Percentiles rank a stretch among this genome's conserved stretches.
Conservation (phyloP, 306 rosid genomes). For the Argentina anserina region DNA sequence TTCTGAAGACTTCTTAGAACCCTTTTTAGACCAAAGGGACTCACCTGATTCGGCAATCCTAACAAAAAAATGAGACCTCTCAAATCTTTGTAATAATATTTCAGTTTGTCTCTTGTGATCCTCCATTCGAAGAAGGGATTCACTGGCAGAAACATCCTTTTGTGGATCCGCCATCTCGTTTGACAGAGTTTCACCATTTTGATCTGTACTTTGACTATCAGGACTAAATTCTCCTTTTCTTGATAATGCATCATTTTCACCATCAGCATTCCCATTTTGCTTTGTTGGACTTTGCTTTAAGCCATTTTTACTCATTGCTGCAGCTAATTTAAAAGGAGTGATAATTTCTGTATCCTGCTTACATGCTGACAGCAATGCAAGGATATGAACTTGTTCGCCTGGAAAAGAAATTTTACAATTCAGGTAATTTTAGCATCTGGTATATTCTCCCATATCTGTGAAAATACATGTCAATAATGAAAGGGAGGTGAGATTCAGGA, state of each 20-base stretch:
- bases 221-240: conserved; percentile 42
- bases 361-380: conserved; percentile 93
- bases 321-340: conserved; percentile 76
- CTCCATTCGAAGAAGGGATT: conserved; percentile 66
- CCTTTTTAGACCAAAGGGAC: conserved; percentile 76
- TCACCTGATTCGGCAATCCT: conserved; percentile 76
- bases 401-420: conserved; percentile 32
- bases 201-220: conserved; percentile 33
- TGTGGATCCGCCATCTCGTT: conserved; percentile 28
- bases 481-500: conserved; percentile 24
- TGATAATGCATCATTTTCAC: conserved; percentile 31
- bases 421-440: conserved; percentile 34
- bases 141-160: conserved; percentile 47
- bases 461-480: conserved; percentile 24
- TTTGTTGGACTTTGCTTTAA: conserved; percentile 42
- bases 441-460: conserved; percentile 25
- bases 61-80: conserved; percentile 88
- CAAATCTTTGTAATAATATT: conserved; percentile 59
- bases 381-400: conserved; percentile 91
- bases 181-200: conserved; percentile 43
- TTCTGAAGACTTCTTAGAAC: conserved; percentile 25
- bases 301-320: conserved; percentile 63
- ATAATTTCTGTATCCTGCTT: conserved; percentile 72
- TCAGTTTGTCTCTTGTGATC: conserved; percentile 62
- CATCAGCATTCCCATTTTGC: conserved; percentile 47